phyloP scores from a whole-genome alignment of 176 grass and related monocot species.

The Sorghum bicolor region DNA sequence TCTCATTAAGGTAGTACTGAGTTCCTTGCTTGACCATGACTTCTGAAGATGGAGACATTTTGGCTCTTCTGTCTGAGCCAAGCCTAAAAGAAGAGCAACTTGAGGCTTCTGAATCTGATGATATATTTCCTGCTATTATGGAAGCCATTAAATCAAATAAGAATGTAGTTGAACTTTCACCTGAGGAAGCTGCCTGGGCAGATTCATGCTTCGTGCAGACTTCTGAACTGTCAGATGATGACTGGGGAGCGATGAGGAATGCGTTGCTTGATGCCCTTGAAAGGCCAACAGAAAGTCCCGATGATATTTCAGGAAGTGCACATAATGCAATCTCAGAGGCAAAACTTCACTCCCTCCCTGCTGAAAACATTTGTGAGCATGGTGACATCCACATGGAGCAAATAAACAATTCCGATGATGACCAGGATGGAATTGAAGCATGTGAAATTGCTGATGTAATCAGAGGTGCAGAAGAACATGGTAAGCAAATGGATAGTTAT shows the following conservation, averaged over 20 bases:
- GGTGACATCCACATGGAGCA: slow-evolving; percentile 41
- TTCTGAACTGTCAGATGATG: slow-evolving; percentile 55
- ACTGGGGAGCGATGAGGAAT: slow-evolving; percentile 58
- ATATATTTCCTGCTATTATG: slow-evolving; percentile 43
- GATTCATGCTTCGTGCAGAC: slow-evolving; percentile 68
- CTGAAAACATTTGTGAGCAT: slow-evolving; percentile 22
- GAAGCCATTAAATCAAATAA: slow-evolving; percentile 50
- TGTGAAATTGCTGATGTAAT: slow-evolving; percentile 18
- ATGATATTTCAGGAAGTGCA: slow-evolving; percentile 16
- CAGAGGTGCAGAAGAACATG: slow-evolving; percentile 33
- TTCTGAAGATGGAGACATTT: slow-evolving; percentile 58
- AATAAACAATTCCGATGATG: not conserved
- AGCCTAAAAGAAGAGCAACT: slow-evolving; percentile 32
- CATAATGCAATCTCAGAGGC: slow-evolving; percentile 20
- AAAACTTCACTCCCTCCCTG: not conserved
- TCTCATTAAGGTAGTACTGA: slow-evolving; percentile 8
- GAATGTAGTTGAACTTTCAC: slow-evolving; percentile 47
- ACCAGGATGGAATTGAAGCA: slow-evolving; percentile 29
- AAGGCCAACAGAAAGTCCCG: slow-evolving; percentile 14
- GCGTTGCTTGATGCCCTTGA: slow-evolving; percentile 62
- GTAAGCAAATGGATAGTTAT: slow-evolving; percentile 20
- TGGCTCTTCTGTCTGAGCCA: slow-evolving; percentile 56
- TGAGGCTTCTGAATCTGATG: slow-evolving; percentile 43
- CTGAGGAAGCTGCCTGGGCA: slow-evolving; percentile 69
- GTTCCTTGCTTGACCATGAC: slow-evolving; percentile 48